Conservation (phyloP, 78 protist species). For the Neovahlkampfia damariscottae region DNA sequence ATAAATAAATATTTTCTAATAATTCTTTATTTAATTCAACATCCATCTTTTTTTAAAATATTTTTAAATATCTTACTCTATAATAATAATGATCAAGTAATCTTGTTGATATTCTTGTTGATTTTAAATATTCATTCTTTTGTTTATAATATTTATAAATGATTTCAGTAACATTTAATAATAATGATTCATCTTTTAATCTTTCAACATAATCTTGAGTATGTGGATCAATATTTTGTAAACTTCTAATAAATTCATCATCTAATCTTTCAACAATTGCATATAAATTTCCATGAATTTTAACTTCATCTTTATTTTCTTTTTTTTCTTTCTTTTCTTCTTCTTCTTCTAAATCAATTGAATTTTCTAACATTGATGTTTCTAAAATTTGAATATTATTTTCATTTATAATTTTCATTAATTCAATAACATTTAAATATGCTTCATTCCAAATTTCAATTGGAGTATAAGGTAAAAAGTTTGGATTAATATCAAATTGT, state of each 20-base stretch:
- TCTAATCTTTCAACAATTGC: constrained; percentile 55
- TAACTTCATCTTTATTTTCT: background rate
- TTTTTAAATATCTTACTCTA: background rate
- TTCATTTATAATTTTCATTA: background rate
- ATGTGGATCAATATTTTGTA: constrained; percentile 65
- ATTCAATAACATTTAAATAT: background rate
- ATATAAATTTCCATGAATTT: background rate
- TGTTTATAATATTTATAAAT: constrained; percentile 31
- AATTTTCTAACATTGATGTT: too few relatives aligned
- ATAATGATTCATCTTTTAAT: constrained; percentile 44
- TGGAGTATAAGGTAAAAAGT: background rate
- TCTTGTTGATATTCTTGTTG: constrained; percentile 36
- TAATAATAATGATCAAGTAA: constrained; percentile 56
- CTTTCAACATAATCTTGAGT: constrained; percentile 53
- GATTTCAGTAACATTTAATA: constrained; percentile 13
- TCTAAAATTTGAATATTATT: too few relatives aligned
- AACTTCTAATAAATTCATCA: constrained; percentile 53
- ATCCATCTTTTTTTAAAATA: background rate
- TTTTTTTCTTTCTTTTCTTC: background rate
- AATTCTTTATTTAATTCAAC: background rate
- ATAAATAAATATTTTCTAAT: constrained; percentile 4
- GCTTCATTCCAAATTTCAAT: background rate
- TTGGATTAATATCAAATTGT: background rate
- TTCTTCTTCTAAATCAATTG: background rate
- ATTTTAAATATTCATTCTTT: background rate